A percentile compares a stretch with the other conserved stretches of the same genome.
Conservation (phyloP, 345 rosid genomes). For the Heritiera littoralis region DNA sequence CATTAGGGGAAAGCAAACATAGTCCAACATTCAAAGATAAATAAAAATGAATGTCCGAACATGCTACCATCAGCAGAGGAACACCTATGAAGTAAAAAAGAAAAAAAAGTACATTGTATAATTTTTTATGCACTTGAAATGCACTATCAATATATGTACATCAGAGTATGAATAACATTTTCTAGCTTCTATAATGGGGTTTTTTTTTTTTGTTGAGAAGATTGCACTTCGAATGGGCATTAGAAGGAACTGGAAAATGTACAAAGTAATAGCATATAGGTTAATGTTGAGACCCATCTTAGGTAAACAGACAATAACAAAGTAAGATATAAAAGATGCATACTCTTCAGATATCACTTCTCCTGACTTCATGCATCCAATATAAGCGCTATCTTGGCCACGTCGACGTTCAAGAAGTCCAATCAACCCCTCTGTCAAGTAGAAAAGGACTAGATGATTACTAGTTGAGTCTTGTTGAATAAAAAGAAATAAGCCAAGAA, state of each 20-base stretch:
- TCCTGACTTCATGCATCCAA: conserved; percentile 99
- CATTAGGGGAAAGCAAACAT: not conserved
- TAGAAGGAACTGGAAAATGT: not conserved
- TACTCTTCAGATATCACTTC: conserved; percentile 79
- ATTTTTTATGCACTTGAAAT: not conserved
- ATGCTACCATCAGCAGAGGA: not conserved
- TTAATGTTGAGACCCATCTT: not conserved
- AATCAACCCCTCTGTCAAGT: conserved; percentile 69
- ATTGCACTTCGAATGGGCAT: not conserved
- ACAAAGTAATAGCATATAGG: not conserved
- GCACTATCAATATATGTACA: not conserved
- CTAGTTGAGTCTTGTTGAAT: conserved; percentile 6
- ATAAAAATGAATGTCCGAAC: not conserved
- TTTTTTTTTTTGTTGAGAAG: not conserved
- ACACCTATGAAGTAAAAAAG: not conserved
- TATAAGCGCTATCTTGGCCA: conserved; percentile 73
- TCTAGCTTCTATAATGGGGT: not conserved
- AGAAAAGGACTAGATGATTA: conserved; percentile 18
- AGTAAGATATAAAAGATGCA: conserved; percentile 27
- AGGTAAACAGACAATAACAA: not conserved
- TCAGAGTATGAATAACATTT: not conserved
- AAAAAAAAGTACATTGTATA: not conserved
- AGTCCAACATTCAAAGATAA: conserved; percentile 2
- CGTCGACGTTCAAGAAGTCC: conserved; percentile 67
- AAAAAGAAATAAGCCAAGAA: conserved; percentile 17